Percentiles rank a stretch among this genome's conserved stretches.
Evolutionary conservation across 192 early-diverging fungal genomes (phyloP).

Genomic region (Podila clonocystis): DNA sequence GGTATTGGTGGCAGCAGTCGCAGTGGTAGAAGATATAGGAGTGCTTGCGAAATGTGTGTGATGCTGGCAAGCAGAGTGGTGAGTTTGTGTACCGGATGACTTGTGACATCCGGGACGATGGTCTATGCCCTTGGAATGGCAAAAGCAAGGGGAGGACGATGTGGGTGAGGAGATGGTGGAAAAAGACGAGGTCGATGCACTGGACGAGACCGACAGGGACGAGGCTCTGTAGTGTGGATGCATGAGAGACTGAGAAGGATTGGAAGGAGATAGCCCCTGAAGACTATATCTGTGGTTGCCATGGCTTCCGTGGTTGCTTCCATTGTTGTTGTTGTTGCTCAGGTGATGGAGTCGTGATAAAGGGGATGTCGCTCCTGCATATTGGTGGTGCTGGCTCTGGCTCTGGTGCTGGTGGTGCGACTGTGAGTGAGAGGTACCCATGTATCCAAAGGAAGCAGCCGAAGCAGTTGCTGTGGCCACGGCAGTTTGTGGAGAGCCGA

Average conservation of each 20-base stretch:
- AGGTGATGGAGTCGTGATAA: neutral
- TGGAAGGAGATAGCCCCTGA: too few species aligned
- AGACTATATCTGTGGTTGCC: neutral
- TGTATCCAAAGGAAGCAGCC: neutral
- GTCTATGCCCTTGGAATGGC: conserved; percentile 1
- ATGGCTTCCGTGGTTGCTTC: neutral
- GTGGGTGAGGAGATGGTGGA: conserved; percentile 26
- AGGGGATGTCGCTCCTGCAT: neutral
- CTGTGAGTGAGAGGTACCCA: neutral
- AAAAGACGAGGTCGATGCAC: conserved; percentile 19
- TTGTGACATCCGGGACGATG: too few species aligned
- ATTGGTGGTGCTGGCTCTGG: neutral
- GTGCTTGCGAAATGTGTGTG: neutral
- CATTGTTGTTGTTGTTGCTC: neutral
- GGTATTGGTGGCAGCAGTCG: neutral
- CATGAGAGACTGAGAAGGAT: too few species aligned
- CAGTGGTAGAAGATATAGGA: neutral
- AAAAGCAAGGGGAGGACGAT: conserved; percentile 22
- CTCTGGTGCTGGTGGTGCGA: neutral
- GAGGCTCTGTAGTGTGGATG: neutral
- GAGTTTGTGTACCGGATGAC: conserved; percentile 5
- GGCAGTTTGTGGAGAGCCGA: conserved; percentile 15
- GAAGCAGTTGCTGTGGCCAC: neutral
- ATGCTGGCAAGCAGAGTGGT: conserved; percentile 22
- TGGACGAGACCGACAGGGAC: conserved; percentile 16